phyloP scores from a whole-genome alignment of 495 filamentous ascomycete genomes.

The Glonium stellatum region DNA sequence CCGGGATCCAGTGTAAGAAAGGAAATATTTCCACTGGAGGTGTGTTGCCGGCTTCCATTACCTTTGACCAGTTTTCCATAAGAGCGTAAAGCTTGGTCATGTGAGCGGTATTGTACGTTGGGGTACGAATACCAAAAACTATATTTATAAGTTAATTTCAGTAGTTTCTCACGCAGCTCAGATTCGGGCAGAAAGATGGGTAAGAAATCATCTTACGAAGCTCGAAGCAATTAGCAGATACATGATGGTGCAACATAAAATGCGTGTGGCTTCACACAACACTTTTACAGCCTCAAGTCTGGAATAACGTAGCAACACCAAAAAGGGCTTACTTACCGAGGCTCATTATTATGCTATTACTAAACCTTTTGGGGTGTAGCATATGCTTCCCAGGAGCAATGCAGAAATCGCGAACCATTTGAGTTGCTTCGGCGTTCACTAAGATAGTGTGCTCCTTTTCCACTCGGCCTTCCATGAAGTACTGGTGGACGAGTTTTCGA shows the following conservation, averaged over 20 bases:
- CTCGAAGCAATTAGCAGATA: background rate
- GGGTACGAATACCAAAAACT: conserved; percentile 42
- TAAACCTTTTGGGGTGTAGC: conserved; percentile 41
- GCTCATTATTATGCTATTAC: conserved; percentile 38
- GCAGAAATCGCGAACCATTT: conserved; percentile 41
- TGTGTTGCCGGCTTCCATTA: conserved; percentile 45
- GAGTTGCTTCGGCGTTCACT: conserved; percentile 42
- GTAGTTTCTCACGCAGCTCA: background rate
- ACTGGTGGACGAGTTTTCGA: conserved; percentile 40
- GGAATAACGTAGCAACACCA: background rate
- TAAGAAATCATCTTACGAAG: background rate
- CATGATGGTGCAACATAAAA: background rate
- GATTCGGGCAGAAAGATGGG: no score
- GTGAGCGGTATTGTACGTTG: conserved; percentile 28
- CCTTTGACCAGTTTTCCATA: conserved; percentile 44
- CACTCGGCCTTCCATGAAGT: conserved; percentile 20
- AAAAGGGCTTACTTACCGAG: conserved; percentile 26
- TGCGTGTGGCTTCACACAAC: no score
- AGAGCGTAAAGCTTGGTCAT: conserved; percentile 41
- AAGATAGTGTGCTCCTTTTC: conserved; percentile 42
- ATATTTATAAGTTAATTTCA: conserved; percentile 4
- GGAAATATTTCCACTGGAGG: conserved; percentile 48
- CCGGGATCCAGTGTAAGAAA: conserved; percentile 39
- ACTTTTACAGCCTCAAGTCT: background rate
- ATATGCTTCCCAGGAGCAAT: conserved; percentile 39